Evolutionary conservation across 176 grass and related monocot genomes (phyloP), one percentile per base, ranked within the genome.

Genomic region (Phoenix roebelenii): DNA sequence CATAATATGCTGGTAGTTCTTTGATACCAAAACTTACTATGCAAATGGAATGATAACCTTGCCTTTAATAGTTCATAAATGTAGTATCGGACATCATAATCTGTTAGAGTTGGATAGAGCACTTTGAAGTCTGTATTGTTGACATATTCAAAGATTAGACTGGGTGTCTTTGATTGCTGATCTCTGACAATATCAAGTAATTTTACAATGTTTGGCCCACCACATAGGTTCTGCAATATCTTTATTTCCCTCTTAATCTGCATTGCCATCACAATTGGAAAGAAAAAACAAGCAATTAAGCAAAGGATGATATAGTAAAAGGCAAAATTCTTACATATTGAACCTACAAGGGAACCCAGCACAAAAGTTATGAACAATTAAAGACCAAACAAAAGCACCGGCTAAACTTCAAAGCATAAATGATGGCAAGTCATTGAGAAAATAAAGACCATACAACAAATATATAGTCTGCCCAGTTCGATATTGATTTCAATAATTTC

Each of bases 161-260:
- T 88, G 50, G 84, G 93, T 0, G 84, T 88, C 81, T 98, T 98
- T 50, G 93, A 98, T 73, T 88, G 83, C 67, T 85, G 74, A 64
- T 98, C 93, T 88, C 87, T 66, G 72, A 98, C 93, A 82, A 92
- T 81, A 80, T 98, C 87, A 4, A 98, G 81, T 50, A 98, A 76
- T 63, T 88, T 98, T 51, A 98, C 51, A 78, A 98, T 88, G 73
- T 92, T 98, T 1, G 78, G 75, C 29, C 87, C 87, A 3, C 93
- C 93, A 83, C 83, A 88, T 77, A 98, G 82, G 81, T 98, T 98
- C 49, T 98, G 87, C 67, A 92, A 82, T 85, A 98, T 92, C 79
- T 88, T 98, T 82, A 98, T 80, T 87, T 98, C 87, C 71, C 93
- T 88, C 84, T 88, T 98, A 74, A 98, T 92, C 87, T 98, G 78